A percentile compares a stretch with the other conserved stretches of the same genome.
phyloP scores from a whole-genome alignment of 2,329 filamentous ascomycete species.

The Dactylellina sp. region DNA sequence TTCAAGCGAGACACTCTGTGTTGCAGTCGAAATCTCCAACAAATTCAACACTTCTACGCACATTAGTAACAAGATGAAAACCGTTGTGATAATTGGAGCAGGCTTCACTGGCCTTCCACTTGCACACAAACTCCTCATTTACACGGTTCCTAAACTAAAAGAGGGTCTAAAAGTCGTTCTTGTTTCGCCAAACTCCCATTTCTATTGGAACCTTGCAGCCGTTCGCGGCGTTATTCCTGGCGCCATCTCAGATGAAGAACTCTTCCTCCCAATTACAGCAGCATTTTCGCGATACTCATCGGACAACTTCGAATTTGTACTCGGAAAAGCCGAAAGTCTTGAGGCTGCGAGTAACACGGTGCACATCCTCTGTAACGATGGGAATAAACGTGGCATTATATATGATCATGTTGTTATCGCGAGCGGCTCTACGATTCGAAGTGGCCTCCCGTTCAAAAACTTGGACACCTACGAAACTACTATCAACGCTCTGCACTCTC shows the following conservation, averaged over 20 bases:
- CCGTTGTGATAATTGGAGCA: slow-evolving; percentile 70
- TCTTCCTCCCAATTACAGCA: slow-evolving; percentile 67
- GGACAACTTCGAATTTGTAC: slow-evolving; percentile 68
- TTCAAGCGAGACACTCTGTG: no score
- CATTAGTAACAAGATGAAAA: slow-evolving; percentile 66
- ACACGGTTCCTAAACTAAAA: slow-evolving; percentile 64
- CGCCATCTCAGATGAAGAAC: slow-evolving; percentile 67
- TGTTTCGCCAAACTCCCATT: slow-evolving; percentile 70
- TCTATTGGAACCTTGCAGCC: slow-evolving; percentile 72
- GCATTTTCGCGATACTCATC: slow-evolving; percentile 68
- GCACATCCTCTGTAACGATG: slow-evolving; percentile 19
- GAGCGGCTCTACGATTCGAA: slow-evolving; percentile 60
- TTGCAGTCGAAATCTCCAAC: slow-evolving; percentile 9
- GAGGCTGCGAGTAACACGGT: slow-evolving; percentile 65
- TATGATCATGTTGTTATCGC: slow-evolving; percentile 60
- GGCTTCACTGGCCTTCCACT: slow-evolving; percentile 69
- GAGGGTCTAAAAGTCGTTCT: slow-evolving; percentile 69
- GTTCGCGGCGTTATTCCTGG: slow-evolving; percentile 70
- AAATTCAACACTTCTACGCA: slow-evolving; percentile 23
- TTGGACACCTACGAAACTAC: slow-evolving; percentile 56
- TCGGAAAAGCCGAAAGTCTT: slow-evolving; percentile 67
- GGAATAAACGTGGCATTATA: slow-evolving; percentile 22
- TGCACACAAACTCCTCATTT: slow-evolving; percentile 70
- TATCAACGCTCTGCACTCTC: slow-evolving; percentile 54
- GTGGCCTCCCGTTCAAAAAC: slow-evolving; percentile 59